A percentile compares a stretch with the other conserved stretches of the same genome.
These are phyloP conservation scores for Tagetes patula DNA, from an alignment of 129 eudicot genomes.

Conservation along the genomic window DNA sequence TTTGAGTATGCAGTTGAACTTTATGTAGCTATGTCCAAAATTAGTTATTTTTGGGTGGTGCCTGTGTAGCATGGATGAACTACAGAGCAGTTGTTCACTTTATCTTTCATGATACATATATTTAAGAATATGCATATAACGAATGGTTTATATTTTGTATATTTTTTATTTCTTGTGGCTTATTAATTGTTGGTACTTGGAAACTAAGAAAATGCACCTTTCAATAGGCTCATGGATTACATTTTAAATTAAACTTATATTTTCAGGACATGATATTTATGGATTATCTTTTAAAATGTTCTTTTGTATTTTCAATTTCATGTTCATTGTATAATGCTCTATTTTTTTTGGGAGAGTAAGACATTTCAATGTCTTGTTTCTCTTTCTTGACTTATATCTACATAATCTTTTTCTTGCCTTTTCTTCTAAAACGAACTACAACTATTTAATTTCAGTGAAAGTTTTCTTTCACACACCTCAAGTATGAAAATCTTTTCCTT, in stretches of 20 bases:
- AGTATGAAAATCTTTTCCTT: conserved; percentile 7
- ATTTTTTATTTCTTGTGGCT: too few relatives aligned
- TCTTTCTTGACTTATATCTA: conserved; percentile 8
- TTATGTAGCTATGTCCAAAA: neutral
- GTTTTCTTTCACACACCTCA: conserved; percentile 12
- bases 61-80: neutral
- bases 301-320: neutral
- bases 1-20: neutral
- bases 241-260: neutral
- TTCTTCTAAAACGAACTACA: neutral
- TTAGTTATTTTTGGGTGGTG: conserved; percentile 1
- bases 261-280: conserved; percentile 16
- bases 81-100: neutral
- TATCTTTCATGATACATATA: conserved; percentile 6
- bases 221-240: neutral
- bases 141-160: neutral
- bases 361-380: neutral
- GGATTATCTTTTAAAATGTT: conserved; percentile 9
- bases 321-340: conserved; percentile 1
- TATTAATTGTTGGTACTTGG: conserved; percentile 5
- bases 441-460: neutral
- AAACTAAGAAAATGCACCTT: neutral
- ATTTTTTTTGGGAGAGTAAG: conserved; percentile 2
- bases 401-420: neutral
- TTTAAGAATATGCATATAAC: neutral